Percentiles rank a stretch among this genome's conserved stretches.
These are phyloP conservation scores for Phaeoacremonium minimum DNA, from an alignment of 2,329 filamentous ascomycete genomes.

Conservation along the genomic window DNA sequence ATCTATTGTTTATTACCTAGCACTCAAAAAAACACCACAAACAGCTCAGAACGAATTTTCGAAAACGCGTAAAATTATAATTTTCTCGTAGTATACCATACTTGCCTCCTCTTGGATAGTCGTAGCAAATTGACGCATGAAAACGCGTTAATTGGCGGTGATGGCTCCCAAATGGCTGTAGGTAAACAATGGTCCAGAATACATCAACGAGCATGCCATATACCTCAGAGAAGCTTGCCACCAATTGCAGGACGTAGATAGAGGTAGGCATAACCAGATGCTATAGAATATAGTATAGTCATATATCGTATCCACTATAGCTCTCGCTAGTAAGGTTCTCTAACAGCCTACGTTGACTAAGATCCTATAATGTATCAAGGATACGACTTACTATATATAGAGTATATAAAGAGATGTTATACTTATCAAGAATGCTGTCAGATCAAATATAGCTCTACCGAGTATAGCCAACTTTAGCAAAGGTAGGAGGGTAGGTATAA, in stretches of 20 bases:
- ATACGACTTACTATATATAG: conserved; percentile 13
- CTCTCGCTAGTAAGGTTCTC: conserved; percentile 11
- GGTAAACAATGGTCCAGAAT: conserved; percentile 5
- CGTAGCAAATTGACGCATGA: no score
- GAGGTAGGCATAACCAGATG: conserved; percentile 11
- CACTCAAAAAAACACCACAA: no score
- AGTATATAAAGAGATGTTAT: conserved; percentile 15
- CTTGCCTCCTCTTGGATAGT: no score
- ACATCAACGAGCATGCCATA: conserved; percentile 13
- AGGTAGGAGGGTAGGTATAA: conserved; percentile 6
- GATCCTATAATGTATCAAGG: conserved; percentile 14
- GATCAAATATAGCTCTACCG: conserved; percentile 10
- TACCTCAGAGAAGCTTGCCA: conserved; percentile 14
- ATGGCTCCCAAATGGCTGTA: not conserved
- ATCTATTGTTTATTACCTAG: no score
- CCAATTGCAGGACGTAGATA: conserved; percentile 13
- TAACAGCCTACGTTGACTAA: conserved; percentile 12
- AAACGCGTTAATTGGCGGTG: conserved; percentile 18
- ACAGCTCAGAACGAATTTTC: no score
- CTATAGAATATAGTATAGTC: conserved; percentile 13
- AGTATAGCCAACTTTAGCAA: conserved; percentile 12
- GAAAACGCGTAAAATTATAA: no score
- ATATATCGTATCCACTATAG: conserved; percentile 12
- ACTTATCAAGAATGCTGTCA: conserved; percentile 14
- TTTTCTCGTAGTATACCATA: no score